Evolutionary conservation across 495 filamentous ascomycete species (phyloP).

Genomic region (Neurospora tetrasperma): DNA sequence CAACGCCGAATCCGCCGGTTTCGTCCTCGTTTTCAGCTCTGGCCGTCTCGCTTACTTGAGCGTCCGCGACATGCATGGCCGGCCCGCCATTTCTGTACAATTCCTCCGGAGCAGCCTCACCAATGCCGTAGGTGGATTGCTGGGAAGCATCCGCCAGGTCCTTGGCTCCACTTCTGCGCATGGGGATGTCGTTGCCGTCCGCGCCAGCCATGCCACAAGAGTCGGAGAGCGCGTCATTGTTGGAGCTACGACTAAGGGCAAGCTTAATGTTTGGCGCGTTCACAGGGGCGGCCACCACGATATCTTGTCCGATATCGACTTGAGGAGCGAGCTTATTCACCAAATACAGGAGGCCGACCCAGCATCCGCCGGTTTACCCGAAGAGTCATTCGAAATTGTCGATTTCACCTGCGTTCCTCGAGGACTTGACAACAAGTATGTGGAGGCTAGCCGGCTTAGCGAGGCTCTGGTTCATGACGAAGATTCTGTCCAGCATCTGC

Average conservation of each 20-base stretch:
- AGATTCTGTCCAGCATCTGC: conserved; percentile 32
- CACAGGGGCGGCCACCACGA: conserved; percentile 67
- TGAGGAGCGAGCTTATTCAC: conserved; percentile 24
- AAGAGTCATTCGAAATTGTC: conserved; percentile 37
- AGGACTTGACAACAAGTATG: conserved; percentile 30
- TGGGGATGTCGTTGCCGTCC: conserved; percentile 68
- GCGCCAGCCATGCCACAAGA: conserved; percentile 53
- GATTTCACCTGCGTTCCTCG: conserved; percentile 39
- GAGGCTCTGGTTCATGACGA: conserved; percentile 29
- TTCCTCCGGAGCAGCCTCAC: conserved; percentile 54
- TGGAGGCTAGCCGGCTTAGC: conserved; percentile 32
- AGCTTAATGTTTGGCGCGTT: conserved; percentile 75
- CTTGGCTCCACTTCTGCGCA: conserved; percentile 54
- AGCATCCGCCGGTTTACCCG: conserved; percentile 8
- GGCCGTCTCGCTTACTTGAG: conserved; percentile 79
- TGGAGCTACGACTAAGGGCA: conserved; percentile 60
- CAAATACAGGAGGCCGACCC: conserved; percentile 25
- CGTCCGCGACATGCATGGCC: conserved; percentile 74
- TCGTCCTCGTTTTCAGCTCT: conserved; percentile 70
- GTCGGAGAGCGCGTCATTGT: conserved; percentile 80
- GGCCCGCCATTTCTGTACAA: conserved; percentile 63
- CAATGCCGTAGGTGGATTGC: conserved; percentile 48
- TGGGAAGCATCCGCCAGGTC: conserved; percentile 66
- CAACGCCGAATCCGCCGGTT: conserved; percentile 72
- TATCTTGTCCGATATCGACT: conserved; percentile 36